Base-by-base conservation (phyloP, 2,329 filamentous ascomycete species). In the Diaporthe nobilis region DNA sequence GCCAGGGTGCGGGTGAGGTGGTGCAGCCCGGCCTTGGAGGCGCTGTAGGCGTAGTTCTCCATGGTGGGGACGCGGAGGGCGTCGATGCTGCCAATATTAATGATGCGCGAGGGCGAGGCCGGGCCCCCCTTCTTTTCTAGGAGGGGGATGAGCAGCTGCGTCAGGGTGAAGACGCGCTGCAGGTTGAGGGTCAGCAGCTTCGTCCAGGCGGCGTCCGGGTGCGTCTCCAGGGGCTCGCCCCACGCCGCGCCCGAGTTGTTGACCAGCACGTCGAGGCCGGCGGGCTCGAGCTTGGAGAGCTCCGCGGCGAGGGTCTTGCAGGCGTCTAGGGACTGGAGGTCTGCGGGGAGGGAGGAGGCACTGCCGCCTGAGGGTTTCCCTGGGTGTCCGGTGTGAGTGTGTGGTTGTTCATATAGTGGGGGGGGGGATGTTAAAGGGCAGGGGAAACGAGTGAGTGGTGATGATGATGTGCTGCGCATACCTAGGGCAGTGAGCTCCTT, bases 201-300 rank as follows among this genome's bases (percentile, higher is more conserved):
- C 39, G 86, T 87, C 90, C 90, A 93, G 22, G 88, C 88, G 13
- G 81, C 73, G 79, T 91, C 89, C 1, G 92, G 92, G 82, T 92
- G 92, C 12, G 84, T 83, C 75, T 91, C 90, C 80, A 91, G 88
- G 25, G 87, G 82, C 57, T 88, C 91, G 80, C 91, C 92, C 92
- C 92, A 93, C 76, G 91, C 90, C 51, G 89, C 90, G 78, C 92
- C 92, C 61, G 87, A 89, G 85, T 94, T 94, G 86, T 93, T 93
- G 78, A 93, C 87, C 15, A 93, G 87, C 60, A 93, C 85, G 80
- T 94, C 87, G 31, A 94, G 86, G 22, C 51, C 51, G 73, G 86
- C 85, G 79, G 81, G 77, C 80, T 92, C 91, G 53, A 85, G 84
- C 75, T 84, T 83, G 51, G 84, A 79, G 34, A 93, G 82, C 79